Evolutionary conservation across 2,329 filamentous ascomycete species (phyloP).

Genomic region (Pyrenochaeta sp.): DNA sequence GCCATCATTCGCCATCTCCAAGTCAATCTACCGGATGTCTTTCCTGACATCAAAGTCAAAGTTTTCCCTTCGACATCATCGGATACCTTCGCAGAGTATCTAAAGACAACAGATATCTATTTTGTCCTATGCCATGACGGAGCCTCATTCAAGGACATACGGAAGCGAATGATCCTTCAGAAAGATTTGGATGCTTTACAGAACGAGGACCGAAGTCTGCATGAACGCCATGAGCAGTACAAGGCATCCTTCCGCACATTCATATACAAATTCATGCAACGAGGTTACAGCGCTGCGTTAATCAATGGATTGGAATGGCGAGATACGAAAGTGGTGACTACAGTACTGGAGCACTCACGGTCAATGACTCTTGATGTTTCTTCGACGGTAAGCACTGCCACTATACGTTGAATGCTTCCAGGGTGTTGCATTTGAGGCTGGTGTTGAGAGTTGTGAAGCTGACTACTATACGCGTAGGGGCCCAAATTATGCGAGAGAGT

Average conservation of each 20-base stretch:
- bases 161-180: conserved; percentile 25
- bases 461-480: not conserved
- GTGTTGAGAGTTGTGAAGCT: not conserved
- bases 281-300: conserved; percentile 69
- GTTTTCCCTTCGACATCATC: conserved; percentile 60
- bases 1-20: conserved; percentile 71
- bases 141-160: conserved; percentile 40
- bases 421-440: not conserved
- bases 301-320: conserved; percentile 70
- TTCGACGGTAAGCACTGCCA: conserved; percentile 21
- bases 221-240: conserved; percentile 32
- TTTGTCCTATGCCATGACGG: conserved; percentile 77
- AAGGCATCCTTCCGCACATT: conserved; percentile 54
- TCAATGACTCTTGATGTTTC: conserved; percentile 26
- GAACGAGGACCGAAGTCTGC: conserved; percentile 23
- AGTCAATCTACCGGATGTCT: conserved; percentile 50
- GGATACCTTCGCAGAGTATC: conserved; percentile 63
- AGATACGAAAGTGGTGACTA: conserved; percentile 66
- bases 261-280: conserved; percentile 63
- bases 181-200: conserved; percentile 30
- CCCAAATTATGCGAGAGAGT: conserved; percentile 9
- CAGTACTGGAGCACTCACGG: conserved; percentile 30
- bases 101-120: conserved; percentile 64
- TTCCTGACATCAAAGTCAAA: conserved; percentile 55
- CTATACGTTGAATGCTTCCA: not conserved